Evolutionary conservation across 2,329 filamentous ascomycete genomes (phyloP).

Genomic region (Epichloe gansuensis): DNA sequence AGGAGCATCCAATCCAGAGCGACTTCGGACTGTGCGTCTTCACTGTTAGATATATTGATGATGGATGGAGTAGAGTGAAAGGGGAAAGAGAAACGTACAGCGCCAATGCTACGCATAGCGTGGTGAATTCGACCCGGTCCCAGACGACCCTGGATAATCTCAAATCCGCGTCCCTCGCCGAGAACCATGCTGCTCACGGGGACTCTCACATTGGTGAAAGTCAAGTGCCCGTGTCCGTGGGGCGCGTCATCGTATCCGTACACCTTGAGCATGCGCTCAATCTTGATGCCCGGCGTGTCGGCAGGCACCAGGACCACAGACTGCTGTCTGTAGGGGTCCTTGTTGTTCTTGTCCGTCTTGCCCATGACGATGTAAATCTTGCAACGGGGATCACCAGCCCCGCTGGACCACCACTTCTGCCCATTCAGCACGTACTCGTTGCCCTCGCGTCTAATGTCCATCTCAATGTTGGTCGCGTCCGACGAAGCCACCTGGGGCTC

Average conservation of each 20-base stretch:
- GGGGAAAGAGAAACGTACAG: slow-evolving; percentile 34
- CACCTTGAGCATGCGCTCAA: slow-evolving; percentile 85
- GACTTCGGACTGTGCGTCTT: slow-evolving; percentile 52
- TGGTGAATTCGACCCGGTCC: slow-evolving; percentile 96
- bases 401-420: slow-evolving; percentile 98
- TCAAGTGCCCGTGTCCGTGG: slow-evolving; percentile 89
- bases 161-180: slow-evolving; percentile 86
- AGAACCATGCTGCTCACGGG: slow-evolving; percentile 75
- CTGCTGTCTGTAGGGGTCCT: slow-evolving; percentile 75
- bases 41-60: background rate
- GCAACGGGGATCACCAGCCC: slow-evolving; percentile 85
- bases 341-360: slow-evolving; percentile 67
- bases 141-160: slow-evolving; percentile 94
- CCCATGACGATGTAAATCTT: slow-evolving; percentile 94
- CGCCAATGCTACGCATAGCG: slow-evolving; percentile 88
- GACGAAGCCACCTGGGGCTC: slow-evolving; percentile 80
- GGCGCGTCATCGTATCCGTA: slow-evolving; percentile 98
- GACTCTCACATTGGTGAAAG: slow-evolving; percentile 80
- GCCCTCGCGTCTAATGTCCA: slow-evolving; percentile 71
- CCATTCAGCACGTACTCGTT: slow-evolving; percentile 88
- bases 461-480: slow-evolving; percentile 84
- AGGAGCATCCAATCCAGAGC: slow-evolving; percentile 92
- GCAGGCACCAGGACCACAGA: slow-evolving; percentile 84
- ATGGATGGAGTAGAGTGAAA: background rate
- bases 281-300: slow-evolving; percentile 70